Evolutionary conservation across 179 eudicot species (phyloP).

Genomic region (Corrigiola litoralis): DNA sequence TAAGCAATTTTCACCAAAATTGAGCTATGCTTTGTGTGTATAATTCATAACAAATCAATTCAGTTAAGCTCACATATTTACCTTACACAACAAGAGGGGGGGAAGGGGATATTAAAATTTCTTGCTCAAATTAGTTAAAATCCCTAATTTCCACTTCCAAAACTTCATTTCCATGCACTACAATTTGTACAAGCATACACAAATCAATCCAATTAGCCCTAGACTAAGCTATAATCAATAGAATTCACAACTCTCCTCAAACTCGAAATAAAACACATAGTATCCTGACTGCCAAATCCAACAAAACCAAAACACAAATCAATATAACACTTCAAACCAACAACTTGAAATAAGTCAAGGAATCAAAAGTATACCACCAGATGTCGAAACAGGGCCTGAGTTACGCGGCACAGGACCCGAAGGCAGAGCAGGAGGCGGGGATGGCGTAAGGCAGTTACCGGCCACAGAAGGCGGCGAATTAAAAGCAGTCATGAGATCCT

Average conservation of each 20-base stretch:
- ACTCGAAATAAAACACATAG: no score
- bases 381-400: constrained; percentile 12
- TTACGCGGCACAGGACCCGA: background rate
- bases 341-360: background rate
- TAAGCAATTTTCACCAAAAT: no score
- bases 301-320: background rate
- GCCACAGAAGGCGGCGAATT: constrained; percentile 23
- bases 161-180: background rate
- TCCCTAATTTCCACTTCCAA: background rate
- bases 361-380: constrained; percentile 27
- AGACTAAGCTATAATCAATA: no score
- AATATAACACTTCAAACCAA: background rate
- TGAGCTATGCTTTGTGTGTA: no score
- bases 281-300: background rate
- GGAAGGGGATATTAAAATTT: no score
- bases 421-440: constrained; percentile 15
- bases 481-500: constrained; percentile 62
- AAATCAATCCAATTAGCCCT: no score
- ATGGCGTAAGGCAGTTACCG: constrained; percentile 19
- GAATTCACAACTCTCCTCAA: no score
- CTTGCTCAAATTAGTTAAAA: background rate
- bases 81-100: background rate
- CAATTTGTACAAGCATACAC: no score
- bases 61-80: no score
- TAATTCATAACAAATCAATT: no score